phyloP scores from a whole-genome alignment of 2,329 filamentous ascomycete species.

The Ascochyta clinopodiicola region DNA sequence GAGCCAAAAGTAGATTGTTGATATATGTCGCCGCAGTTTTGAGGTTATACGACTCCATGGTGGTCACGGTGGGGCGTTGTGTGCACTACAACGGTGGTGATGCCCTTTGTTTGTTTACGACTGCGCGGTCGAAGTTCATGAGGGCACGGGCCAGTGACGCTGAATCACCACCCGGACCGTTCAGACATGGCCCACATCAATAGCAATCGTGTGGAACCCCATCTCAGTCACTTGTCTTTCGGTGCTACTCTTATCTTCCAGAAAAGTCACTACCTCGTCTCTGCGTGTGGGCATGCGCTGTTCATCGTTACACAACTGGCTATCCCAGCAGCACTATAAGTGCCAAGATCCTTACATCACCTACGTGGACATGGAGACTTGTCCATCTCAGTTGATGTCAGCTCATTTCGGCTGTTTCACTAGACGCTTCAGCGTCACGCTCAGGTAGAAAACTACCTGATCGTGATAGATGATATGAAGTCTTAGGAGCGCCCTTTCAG shows the following conservation, averaged over 20 bases:
- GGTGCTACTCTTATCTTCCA: too few relatives aligned
- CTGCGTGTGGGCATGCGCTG: too few relatives aligned
- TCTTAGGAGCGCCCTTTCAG: too few relatives aligned
- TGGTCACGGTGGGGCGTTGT: conserved; percentile 36
- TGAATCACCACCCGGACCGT: not conserved
- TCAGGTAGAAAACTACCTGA: too few relatives aligned
- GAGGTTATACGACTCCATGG: conserved; percentile 59
- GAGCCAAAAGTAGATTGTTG: conserved; percentile 70
- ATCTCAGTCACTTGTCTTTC: not conserved
- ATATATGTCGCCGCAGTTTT: conserved; percentile 68
- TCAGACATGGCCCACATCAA: too few relatives aligned
- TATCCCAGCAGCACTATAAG: too few relatives aligned
- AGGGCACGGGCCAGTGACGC: not conserved
- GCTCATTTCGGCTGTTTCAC: not conserved
- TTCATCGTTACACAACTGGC: too few relatives aligned
- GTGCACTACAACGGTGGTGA: conserved; percentile 9
- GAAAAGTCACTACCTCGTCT: too few relatives aligned
- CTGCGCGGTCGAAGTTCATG: conserved; percentile 10
- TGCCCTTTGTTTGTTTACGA: conserved; percentile 18
- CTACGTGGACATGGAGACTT: too few relatives aligned
- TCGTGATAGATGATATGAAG: too few relatives aligned
- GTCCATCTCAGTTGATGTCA: not conserved
- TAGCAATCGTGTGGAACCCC: not conserved
- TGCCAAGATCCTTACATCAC: too few relatives aligned
- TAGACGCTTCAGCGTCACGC: not conserved